Evolutionary conservation across 768 basidiomycete genomes (phyloP).

Genomic region (Calocybe gangraenosa): DNA sequence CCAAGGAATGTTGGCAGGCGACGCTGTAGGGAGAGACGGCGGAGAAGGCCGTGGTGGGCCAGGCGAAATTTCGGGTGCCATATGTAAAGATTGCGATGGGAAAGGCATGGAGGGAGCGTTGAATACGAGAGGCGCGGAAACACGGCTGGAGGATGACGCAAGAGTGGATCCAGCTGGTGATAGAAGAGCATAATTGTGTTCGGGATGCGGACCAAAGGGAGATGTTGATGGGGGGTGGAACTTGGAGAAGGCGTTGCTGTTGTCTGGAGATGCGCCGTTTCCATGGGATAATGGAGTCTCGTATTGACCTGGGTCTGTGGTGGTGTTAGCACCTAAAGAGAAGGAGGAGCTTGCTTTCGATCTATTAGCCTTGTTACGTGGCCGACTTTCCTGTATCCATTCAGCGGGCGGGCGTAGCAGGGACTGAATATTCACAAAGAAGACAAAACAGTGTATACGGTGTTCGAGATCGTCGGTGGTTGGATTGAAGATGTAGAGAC

Average conservation of each 20-base stretch:
- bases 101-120: not conserved
- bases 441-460: slow-evolving; percentile 43
- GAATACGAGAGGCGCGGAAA: not conserved
- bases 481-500: slow-evolving; percentile 42
- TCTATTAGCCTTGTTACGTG: slow-evolving; percentile 1
- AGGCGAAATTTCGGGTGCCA: too few species aligned
- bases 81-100: not conserved
- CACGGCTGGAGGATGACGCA: not conserved
- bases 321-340: too few species aligned
- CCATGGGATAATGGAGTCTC: too few species aligned
- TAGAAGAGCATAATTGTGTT: not conserved
- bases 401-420: slow-evolving; percentile 26
- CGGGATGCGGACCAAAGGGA: not conserved
- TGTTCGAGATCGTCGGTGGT: slow-evolving; percentile 29
- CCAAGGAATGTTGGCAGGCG: slow-evolving; percentile 28
- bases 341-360: not conserved
- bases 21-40: not conserved
- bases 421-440: slow-evolving; percentile 43
- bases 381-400: slow-evolving; percentile 7
- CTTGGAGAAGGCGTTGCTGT: too few species aligned
- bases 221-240: not conserved
- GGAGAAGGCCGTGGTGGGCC: not conserved
- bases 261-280: not conserved
- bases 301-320: too few species aligned
- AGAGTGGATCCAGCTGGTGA: not conserved